A percentile compares a stretch with the other conserved stretches of the same genome.
Evolutionary conservation across 2,329 filamentous ascomycete genomes (phyloP).

Genomic region (Hymenoscyphus occultus): DNA sequence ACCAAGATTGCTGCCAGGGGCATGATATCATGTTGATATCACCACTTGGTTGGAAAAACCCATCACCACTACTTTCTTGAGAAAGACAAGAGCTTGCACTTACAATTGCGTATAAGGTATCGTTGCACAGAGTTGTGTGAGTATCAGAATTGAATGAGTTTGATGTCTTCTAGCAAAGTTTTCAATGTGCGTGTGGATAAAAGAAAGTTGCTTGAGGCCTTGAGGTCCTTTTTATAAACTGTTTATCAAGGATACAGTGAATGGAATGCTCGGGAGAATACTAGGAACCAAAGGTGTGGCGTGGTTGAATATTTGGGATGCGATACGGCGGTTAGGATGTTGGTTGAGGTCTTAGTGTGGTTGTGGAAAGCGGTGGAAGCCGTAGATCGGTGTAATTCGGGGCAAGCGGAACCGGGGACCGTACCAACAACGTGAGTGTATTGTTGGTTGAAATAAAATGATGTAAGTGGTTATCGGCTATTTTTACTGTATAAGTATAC

Average conservation of each 20-base stretch:
- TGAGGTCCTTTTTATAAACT: not conserved
- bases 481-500: no score
- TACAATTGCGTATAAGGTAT: not conserved
- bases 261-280: no score
- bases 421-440: no score
- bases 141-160: not conserved
- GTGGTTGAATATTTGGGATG: no score
- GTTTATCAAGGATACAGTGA: not conserved
- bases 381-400: no score
- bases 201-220: not conserved
- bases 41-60: not conserved
- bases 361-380: no score
- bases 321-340: no score
- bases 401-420: no score
- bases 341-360: no score
- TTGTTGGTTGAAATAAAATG: no score
- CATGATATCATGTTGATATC: slow-evolving; percentile 4
- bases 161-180: not conserved
- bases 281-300: no score
- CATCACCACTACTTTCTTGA: not conserved
- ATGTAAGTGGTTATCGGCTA: no score
- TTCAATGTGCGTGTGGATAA: not conserved
- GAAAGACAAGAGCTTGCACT: not conserved
- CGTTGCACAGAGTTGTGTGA: not conserved
- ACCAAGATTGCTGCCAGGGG: not conserved